These are phyloP conservation scores for Lasiodiplodia sp. DNA, from an alignment of 2,329 filamentous ascomycete species.

Conservation along the genomic window DNA sequence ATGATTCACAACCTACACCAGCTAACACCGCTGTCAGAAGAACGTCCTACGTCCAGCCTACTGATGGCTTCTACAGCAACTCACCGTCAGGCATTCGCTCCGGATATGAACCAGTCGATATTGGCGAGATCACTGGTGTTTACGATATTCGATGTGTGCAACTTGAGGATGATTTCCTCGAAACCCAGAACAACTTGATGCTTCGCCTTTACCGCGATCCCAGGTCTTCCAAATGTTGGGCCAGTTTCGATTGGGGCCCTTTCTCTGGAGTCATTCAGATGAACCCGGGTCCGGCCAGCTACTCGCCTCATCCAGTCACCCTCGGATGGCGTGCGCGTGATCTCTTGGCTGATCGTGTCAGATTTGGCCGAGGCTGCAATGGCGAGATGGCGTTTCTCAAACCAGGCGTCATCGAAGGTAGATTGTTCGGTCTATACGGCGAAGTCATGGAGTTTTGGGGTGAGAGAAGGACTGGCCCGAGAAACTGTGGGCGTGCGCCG, in stretches of 20 bases:
- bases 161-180: slow-evolving; percentile 37
- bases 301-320: not conserved
- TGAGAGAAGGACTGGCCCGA: slow-evolving; percentile 34
- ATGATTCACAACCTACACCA: not conserved
- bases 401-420: slow-evolving; percentile 33
- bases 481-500: slow-evolving; percentile 34
- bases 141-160: slow-evolving; percentile 49
- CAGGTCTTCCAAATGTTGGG: slow-evolving; percentile 52
- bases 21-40: not conserved
- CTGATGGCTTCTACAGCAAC: slow-evolving; percentile 1
- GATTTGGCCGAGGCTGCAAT: slow-evolving; percentile 44
- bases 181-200: slow-evolving; percentile 33
- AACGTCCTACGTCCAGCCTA: not conserved
- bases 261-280: slow-evolving; percentile 55
- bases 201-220: slow-evolving; percentile 47
- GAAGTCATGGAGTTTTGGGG: slow-evolving; percentile 41
- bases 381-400: slow-evolving; percentile 43
- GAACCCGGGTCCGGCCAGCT: slow-evolving; percentile 32
- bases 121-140: slow-evolving; percentile 48
- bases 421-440: slow-evolving; percentile 39
- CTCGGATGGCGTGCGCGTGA: slow-evolving; percentile 45
- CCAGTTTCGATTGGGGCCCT: slow-evolving; percentile 53
- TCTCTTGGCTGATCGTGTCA: slow-evolving; percentile 34
- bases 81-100: not conserved
- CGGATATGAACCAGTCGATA: not conserved